Base-by-base conservation (phyloP, 139 green algal species). In the Parachlorella kessleri region DNA sequence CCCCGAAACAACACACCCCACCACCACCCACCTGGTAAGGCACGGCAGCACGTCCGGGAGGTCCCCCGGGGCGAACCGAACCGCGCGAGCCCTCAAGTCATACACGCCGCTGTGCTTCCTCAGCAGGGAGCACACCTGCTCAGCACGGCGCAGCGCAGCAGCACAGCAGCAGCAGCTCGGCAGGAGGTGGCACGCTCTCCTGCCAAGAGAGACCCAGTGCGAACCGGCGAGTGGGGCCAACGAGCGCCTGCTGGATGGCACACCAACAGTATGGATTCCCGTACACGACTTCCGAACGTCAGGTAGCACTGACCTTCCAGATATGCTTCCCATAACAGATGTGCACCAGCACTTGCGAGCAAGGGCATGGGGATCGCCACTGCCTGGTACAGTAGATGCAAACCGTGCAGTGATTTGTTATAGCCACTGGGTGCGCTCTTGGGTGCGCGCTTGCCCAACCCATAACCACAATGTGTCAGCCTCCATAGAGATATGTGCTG, bases 61-160 rank as follows among this genome's bases (percentile, higher is more conserved):
- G 76, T 82, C 37, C 36, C 42, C 30, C 3, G 41, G 30, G 2
- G 1, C n/a, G 30, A 82, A 76, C 14, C 39, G 1, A 38, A 76
- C 68, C 14, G 38, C 67, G 4, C 76, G 53, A 5, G 68, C 68
- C 21, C 74, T 64, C 2, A 82, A 67, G 24, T 63, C 30, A 10
- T 32, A 30, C 30, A 82, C 76, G 1, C 39, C 30, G 37, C 3
- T 38, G 76, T 82, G 76, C 30, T 40, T 68, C 24, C 4, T 9
- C 54, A 82, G 76, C 37, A 82, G 68, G 9, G 8, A 24, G 28
- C 42, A 33, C 41, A 81, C 75, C 75, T 81, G 75, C 28, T 35
- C 1, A 30, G 10, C 4, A 39, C 39, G 24, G 28, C 5, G 40
- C 14, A 65, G 26, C 6, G 40, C 40, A 38, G 69, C 28, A 28